Evolutionary conservation across 1,284 basidiomycete genomes (phyloP), one percentile per base, ranked within the genome.

Genomic region (Sanghuangporus weigelae): DNA sequence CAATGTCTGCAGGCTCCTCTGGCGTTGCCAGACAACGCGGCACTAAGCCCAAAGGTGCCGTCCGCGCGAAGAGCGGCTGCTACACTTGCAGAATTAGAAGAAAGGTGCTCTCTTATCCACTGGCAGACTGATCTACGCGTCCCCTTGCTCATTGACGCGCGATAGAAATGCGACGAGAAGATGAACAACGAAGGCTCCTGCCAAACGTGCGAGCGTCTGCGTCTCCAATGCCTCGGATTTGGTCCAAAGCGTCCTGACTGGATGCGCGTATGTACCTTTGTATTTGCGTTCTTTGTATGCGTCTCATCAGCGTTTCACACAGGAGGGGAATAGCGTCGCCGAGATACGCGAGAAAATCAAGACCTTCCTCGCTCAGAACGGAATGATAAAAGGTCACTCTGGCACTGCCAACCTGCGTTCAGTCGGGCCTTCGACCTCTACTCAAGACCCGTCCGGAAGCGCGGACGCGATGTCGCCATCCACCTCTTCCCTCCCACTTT

Each of bases 371-470:
- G 87, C 88, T 0, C 82, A 87, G 0, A 88, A 92, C 72, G 89
- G 89, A 62, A 89, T 92, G 88, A 91, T 92, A 74, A 92, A 92
- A 73, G 90, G 90, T 46, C 90, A 92, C 70, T 87, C 90, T 31
- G 59, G 56, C 40, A 16, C 65, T 38, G 12, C 55, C 14, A 19
- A 42, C 6, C 40, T 57, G 19, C 39, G 56, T 31, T 31, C 62
- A 35, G 35, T 54, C 35, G 56, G 42, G n/a, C 7, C 8, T n/a
- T n/a, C 61, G 12, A 14, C 44, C 10, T 14, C 40, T 53, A 8
- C 53, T 16, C 31, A 59, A 51, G 36, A 19, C 10, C 36, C 60
- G 26, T 44, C 31, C n/a, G 49, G 59, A 26, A 21, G 35, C 44
- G 56, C 53, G 60, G 39, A 51, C 39, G 31, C 36, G 54, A 39